Evolutionary conservation across 441 rosid genomes (phyloP).

Genomic region (Populus hybrid): DNA sequence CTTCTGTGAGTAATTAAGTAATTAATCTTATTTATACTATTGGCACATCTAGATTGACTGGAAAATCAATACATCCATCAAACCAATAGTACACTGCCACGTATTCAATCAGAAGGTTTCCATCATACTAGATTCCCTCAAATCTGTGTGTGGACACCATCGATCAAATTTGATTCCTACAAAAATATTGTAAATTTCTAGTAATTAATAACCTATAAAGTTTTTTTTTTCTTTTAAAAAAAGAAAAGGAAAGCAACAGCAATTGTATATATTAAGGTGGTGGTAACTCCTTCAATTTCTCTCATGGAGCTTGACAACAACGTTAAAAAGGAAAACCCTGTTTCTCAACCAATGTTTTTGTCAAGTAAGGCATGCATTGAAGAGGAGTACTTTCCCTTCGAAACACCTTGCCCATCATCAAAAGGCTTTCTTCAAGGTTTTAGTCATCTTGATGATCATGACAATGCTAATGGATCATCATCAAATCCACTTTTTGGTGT

Average conservation of each 20-base stretch:
- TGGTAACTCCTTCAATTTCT: background rate
- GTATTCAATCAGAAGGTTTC: background rate
- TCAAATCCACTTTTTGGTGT: slow-evolving; percentile 31
- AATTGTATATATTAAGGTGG: background rate
- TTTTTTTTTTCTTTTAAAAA: too few relatives aligned
- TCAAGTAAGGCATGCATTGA: slow-evolving; percentile 29
- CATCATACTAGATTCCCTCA: background rate
- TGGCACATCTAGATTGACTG: background rate
- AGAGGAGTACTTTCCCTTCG: slow-evolving; percentile 35
- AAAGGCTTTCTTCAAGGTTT: slow-evolving; percentile 46
- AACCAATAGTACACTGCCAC: slow-evolving; percentile 1
- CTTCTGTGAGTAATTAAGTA: background rate
- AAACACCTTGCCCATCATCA: slow-evolving; percentile 27
- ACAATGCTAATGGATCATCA: slow-evolving; percentile 36
- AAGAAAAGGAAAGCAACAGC: too few relatives aligned
- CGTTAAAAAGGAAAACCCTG: background rate
- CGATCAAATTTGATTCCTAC: background rate
- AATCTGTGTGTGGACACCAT: background rate
- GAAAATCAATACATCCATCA: background rate
- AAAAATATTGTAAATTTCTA: background rate
- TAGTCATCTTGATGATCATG: slow-evolving; percentile 29
- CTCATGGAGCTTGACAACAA: slow-evolving; percentile 23
- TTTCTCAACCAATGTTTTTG: slow-evolving; percentile 30
- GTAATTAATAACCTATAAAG: background rate
- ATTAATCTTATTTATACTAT: too few relatives aligned